phyloP scores from a whole-genome alignment of 495 filamentous ascomycete species.

The Neurospora terricola region DNA sequence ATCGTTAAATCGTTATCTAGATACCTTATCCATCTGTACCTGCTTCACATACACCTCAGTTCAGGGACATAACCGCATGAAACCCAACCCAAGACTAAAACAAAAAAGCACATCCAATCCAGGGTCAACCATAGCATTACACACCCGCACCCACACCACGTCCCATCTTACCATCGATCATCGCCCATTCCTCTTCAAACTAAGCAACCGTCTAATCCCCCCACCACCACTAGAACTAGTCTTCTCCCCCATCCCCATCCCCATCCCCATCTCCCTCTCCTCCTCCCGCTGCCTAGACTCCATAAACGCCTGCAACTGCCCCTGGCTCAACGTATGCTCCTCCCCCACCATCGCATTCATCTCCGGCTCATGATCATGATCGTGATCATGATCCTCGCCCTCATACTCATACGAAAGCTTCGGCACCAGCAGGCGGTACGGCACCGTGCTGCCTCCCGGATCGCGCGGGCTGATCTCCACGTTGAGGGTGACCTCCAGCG shows the following conservation, averaged over 20 bases:
- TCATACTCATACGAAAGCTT: conserved; percentile 50
- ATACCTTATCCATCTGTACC: not conserved
- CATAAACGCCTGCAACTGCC: conserved; percentile 1
- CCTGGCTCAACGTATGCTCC: conserved; percentile 4
- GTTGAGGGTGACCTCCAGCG: conserved; percentile 75
- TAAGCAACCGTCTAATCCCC: conserved; percentile 12
- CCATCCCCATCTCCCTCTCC: not conserved
- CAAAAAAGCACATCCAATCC: not conserved
- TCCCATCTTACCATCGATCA: not conserved
- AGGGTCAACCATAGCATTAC: not conserved
- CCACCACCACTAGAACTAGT: not conserved
- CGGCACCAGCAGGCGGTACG: conserved; percentile 81
- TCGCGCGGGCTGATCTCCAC: conserved; percentile 78
- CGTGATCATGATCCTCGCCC: conserved; percentile 15
- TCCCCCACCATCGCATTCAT: conserved; percentile 3
- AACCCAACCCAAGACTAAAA: not conserved
- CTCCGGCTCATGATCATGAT: conserved; percentile 1
- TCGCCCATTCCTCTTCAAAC: conserved; percentile 5
- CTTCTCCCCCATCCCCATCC: conserved; percentile 1
- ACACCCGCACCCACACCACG: not conserved
- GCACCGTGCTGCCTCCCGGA: conserved; percentile 77
- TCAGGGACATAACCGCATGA: not conserved
- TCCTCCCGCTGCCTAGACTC: not conserved
- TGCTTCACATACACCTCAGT: not conserved
- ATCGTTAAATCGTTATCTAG: not conserved